A percentile compares a stretch with the other conserved stretches of the same genome.
Evolutionary conservation across 306 rosid species (phyloP).

Genomic region (Castanopsis chinensis): DNA sequence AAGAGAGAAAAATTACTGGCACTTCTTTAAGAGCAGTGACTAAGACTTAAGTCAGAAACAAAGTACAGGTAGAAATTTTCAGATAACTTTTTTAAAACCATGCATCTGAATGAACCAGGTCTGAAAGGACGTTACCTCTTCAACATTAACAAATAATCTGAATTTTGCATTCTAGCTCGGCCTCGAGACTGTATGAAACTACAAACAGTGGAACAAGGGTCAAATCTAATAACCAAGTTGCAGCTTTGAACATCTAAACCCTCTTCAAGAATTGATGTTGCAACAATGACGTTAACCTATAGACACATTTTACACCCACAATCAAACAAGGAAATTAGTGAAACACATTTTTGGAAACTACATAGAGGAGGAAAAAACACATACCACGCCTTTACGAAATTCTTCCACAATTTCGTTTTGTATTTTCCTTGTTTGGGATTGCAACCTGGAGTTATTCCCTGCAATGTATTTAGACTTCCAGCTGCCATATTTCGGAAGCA

Average conservation of each 20-base stretch:
- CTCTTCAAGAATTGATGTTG: slow-evolving; percentile 96
- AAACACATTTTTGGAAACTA: background rate
- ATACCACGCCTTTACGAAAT: slow-evolving; percentile 76
- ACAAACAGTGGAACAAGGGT: slow-evolving; percentile 74
- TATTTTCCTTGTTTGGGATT: slow-evolving; percentile 51
- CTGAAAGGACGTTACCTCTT: slow-evolving; percentile 42
- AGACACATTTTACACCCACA: slow-evolving; percentile 18
- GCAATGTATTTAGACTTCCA: slow-evolving; percentile 84
- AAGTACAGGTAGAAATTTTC: background rate
- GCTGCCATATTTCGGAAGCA: slow-evolving; percentile 57
- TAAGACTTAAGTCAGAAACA: background rate
- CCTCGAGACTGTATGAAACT: slow-evolving; percentile 95
- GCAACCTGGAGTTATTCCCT: slow-evolving; percentile 45
- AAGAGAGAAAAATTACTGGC: background rate
- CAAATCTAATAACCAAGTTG: slow-evolving; percentile 86
- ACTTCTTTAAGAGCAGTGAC: background rate
- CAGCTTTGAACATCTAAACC: slow-evolving; percentile 91
- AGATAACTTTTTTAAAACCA: background rate
- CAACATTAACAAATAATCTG: slow-evolving; percentile 77
- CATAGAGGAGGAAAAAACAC: slow-evolving; percentile 7
- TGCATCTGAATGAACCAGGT: background rate
- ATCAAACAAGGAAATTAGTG: slow-evolving; percentile 12
- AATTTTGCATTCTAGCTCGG: slow-evolving; percentile 77
- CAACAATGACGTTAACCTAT: slow-evolving; percentile 83
- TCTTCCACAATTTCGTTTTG: slow-evolving; percentile 81